Conservation (phyloP, 805 yeast genomes). For the Candida silvatica region DNA sequence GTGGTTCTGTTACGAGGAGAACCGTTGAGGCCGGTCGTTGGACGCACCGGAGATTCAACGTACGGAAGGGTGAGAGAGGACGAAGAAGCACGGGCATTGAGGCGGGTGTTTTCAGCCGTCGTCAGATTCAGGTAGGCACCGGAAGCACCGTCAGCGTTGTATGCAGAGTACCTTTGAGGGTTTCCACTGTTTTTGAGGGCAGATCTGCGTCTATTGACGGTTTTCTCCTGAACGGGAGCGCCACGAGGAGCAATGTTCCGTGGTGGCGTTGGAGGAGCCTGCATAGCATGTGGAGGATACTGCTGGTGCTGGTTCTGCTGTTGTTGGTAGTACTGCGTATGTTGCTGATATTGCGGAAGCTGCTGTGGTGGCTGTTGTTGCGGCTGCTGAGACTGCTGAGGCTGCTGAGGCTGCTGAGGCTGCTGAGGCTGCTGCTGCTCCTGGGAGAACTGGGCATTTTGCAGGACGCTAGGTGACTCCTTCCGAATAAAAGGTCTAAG, state of each 20-base stretch:
- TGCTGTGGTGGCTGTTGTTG: too few species aligned
- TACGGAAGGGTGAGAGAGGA: conserved; percentile 12
- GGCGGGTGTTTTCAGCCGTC: conserved; percentile 72
- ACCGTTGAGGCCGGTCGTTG: not conserved
- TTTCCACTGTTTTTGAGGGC: conserved; percentile 34
- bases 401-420: too few species aligned
- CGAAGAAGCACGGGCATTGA: conserved; percentile 51
- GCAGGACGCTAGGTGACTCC: not conserved
- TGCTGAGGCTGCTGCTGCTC: too few species aligned
- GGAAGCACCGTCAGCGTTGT: conserved; percentile 36
- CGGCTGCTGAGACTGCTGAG: too few species aligned
- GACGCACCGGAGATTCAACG: not conserved
- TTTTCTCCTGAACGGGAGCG: too few species aligned
- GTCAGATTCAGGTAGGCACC: conserved; percentile 60
- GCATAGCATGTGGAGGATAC: too few species aligned
- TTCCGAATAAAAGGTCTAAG: not conserved
- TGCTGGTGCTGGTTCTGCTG: too few species aligned
- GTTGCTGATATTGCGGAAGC: too few species aligned
- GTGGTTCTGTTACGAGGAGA: not conserved
- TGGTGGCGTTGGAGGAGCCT: too few species aligned
- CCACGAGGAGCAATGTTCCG: too few species aligned
- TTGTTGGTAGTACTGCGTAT: too few species aligned
- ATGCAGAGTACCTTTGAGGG: conserved; percentile 11
- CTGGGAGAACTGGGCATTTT: too few species aligned
- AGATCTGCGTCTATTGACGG: conserved; percentile 30